Evolutionary conservation across 805 yeast species (phyloP).

Genomic region (Yarrowia bubula): DNA sequence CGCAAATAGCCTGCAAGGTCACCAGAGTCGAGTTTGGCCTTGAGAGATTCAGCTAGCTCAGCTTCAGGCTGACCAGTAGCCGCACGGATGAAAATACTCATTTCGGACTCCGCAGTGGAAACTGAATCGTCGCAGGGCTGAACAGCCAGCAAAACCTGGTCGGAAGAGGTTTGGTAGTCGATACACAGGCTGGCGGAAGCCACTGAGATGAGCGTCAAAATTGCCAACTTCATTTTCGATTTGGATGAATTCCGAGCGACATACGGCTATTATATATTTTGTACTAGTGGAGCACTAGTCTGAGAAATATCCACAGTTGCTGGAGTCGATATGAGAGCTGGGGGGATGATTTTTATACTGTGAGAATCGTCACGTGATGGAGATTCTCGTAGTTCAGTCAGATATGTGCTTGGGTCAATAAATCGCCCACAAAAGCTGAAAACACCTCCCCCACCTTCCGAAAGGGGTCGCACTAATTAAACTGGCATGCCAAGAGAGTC

Average conservation of each 20-base stretch:
- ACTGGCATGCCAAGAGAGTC: not conserved
- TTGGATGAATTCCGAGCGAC: too few species aligned
- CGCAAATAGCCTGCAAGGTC: not conserved
- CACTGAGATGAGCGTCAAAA: not conserved
- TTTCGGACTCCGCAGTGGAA: not conserved
- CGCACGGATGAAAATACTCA: conserved; percentile 8
- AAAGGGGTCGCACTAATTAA: not conserved
- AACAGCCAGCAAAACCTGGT: not conserved
- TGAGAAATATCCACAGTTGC: too few species aligned
- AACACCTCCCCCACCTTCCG: not conserved
- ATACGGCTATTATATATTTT: too few species aligned
- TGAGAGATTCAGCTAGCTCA: not conserved
- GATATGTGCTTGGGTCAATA: not conserved
- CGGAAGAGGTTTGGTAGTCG: not conserved
- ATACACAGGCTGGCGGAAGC: not conserved
- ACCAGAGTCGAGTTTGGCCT: not conserved
- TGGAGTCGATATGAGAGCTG: too few species aligned
- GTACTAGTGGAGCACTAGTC: too few species aligned
- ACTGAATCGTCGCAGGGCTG: not conserved
- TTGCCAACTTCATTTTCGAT: not conserved
- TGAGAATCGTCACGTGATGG: too few species aligned
- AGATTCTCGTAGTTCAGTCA: not conserved
- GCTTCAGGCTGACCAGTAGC: not conserved
- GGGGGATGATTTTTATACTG: too few species aligned
- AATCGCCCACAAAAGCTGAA: too few species aligned